Base-by-base conservation (phyloP, 2,329 filamentous ascomycete species). In the Lasiodiplodia hormozganensis region DNA sequence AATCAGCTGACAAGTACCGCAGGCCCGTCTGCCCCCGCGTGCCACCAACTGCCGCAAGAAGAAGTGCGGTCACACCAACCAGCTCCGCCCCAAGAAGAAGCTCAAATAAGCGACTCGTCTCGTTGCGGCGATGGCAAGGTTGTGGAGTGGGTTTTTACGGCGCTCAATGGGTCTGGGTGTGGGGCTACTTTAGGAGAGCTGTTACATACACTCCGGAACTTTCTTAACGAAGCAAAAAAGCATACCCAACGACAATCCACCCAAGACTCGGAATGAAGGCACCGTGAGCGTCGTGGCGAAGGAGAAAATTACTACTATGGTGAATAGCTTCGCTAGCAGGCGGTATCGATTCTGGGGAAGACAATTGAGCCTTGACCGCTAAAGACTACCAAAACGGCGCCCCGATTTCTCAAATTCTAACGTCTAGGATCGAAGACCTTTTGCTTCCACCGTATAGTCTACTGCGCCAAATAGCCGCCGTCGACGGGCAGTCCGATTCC, bases 71-170 rank as follows among this genome's bases (percentile, higher is more conserved):
- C 96, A 98, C 92, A 96, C 92, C 88, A 98, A 98, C 93, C 96
- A 99, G 91, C 93, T 99, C 84, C 93, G 96, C 87, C 96, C 96
- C 85, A 99, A 99, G 95, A 99, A 99, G 94, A 99, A 99, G 95
- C 90, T 97, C 84, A 97, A 97, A 88, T 95, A 91, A 84, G 86
- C 84, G 83, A 80, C 82, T 86, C 77, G 80, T 76, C 74, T 76
- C 76, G 72, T 77, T 75, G 73, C 76, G 76, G 64, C 57, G 38
- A 67, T 76, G 74, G 69, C 52, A 67, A 57, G 66, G 40, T 65
- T 34, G 51, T 62, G 65, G 68, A 68, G 60, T 34, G 51, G 67
- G 67, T 56, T 69, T 57, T 73, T 72, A 67, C 67, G 69, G 40
- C 70, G 71, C 34, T 66, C 68, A 43, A 69, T 58, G 54, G 66